Percentiles rank a stretch among this genome's conserved stretches.
These are phyloP conservation scores for Agarophyton chilense DNA, from an alignment of 23 red algal species.

Conservation along the genomic window DNA sequence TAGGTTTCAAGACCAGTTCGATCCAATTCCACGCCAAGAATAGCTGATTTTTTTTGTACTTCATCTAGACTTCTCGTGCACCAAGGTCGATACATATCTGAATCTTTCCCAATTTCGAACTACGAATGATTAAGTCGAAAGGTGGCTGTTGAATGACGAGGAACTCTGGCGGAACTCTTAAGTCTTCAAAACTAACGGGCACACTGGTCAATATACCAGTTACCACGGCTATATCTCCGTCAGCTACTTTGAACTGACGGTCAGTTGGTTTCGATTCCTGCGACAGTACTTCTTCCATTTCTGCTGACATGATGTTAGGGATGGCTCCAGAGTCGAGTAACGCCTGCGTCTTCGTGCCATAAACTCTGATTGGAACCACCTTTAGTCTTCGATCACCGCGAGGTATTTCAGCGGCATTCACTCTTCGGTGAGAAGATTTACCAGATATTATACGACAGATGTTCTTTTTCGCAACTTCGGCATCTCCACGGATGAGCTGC, in stretches of 20 bases:
- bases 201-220: neutral
- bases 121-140: too few relatives aligned
- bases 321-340: neutral
- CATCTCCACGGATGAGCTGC: neutral
- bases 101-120: neutral
- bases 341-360: neutral
- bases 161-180: neutral
- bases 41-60: neutral
- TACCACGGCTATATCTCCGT: neutral
- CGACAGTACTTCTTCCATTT: neutral
- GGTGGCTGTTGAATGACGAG: neutral
- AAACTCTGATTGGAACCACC: neutral
- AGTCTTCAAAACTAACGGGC: neutral
- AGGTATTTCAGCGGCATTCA: neutral
- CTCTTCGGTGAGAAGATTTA: neutral
- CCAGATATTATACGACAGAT: neutral
- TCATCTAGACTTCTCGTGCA: neutral
- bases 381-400: neutral
- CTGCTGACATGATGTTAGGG: neutral
- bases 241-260: neutral
- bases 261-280: neutral
- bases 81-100: neutral
- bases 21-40: neutral
- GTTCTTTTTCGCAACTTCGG: neutral
- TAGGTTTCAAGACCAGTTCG: neutral